phyloP scores from a whole-genome alignment of 1,139 yeast species.

The Pichia cactophila region DNA sequence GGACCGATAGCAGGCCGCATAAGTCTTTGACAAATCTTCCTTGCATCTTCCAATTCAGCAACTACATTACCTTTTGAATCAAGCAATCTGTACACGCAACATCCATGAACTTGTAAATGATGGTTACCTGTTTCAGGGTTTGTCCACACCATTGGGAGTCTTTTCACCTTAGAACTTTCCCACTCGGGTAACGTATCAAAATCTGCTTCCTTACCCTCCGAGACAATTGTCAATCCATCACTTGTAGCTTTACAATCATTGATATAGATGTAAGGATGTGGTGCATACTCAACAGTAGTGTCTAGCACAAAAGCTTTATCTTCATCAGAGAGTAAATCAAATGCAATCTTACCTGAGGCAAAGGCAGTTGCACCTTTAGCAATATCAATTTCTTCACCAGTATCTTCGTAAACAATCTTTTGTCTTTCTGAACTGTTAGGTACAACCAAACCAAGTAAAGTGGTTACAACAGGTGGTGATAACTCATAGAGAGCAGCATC shows the following conservation, averaged over 20 bases:
- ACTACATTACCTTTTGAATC: constrained; percentile 50
- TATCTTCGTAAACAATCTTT: constrained; percentile 58
- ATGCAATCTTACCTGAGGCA: constrained; percentile 74
- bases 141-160: constrained; percentile 83
- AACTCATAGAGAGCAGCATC: constrained; percentile 82
- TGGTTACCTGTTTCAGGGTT: constrained; percentile 81
- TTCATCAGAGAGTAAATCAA: constrained; percentile 53
- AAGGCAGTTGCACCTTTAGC: constrained; percentile 86
- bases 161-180: constrained; percentile 71
- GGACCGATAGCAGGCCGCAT: constrained; percentile 87
- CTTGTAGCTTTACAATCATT: constrained; percentile 74
- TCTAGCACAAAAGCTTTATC: constrained; percentile 67
- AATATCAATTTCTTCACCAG: constrained; percentile 54
- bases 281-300: constrained; percentile 79
- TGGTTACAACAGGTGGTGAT: constrained; percentile 80
- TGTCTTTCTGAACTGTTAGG: constrained; percentile 48
- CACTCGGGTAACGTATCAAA: constrained; percentile 68
- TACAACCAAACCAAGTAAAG: constrained; percentile 74
- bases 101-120: constrained; percentile 80
- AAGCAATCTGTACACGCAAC: constrained; percentile 65
- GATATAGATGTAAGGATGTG: constrained; percentile 83
- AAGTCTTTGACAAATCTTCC: constrained; percentile 57
- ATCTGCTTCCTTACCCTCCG: constrained; percentile 64
- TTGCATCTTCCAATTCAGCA: constrained; percentile 60
- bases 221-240: constrained; percentile 79